phyloP scores from a whole-genome alignment of 2,329 filamentous ascomycete species.

The Arthrobotrys sinensis region DNA sequence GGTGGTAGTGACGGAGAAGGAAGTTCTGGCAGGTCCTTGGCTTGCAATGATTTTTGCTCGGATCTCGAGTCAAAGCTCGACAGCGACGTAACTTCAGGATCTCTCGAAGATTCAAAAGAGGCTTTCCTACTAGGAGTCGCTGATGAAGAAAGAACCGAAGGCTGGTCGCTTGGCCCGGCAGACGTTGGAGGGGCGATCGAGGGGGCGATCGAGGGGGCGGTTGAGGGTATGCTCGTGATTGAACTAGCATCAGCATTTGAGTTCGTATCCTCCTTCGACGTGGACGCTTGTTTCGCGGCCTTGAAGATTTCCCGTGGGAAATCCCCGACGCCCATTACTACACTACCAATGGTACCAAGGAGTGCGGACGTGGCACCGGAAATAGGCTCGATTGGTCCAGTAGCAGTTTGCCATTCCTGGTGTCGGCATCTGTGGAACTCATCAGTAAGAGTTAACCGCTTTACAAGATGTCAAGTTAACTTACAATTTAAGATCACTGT shows the following conservation, averaged over 20 bases:
- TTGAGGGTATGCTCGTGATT: slow-evolving; percentile 6
- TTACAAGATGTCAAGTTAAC: slow-evolving; percentile 63
- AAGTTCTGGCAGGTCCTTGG: slow-evolving; percentile 21
- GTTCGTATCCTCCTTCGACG: slow-evolving; percentile 62
- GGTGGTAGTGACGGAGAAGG: slow-evolving; percentile 1
- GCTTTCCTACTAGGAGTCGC: slow-evolving; percentile 35
- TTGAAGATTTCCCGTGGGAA: slow-evolving; percentile 73
- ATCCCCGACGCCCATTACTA: slow-evolving; percentile 87
- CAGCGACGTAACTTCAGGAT: slow-evolving; percentile 52
- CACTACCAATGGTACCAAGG: slow-evolving; percentile 83
- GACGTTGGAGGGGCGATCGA: slow-evolving; percentile 7
- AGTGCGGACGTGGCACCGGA: slow-evolving; percentile 83
- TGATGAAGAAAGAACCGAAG: slow-evolving; percentile 19
- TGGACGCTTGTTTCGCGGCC: slow-evolving; percentile 66
- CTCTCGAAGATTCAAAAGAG: slow-evolving; percentile 51
- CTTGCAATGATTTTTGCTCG: slow-evolving; percentile 19
- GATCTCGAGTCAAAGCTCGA: slow-evolving; percentile 46
- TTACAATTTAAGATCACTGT: slow-evolving; percentile 81
- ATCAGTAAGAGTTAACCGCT: slow-evolving; percentile 1
- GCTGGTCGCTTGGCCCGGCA: slow-evolving; percentile 12
- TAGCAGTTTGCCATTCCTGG: slow-evolving; percentile 81
- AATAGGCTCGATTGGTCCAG: slow-evolving; percentile 84
- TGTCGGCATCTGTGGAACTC: slow-evolving; percentile 53
- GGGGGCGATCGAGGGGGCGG: slow-evolving; percentile 12
- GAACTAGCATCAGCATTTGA: slow-evolving; percentile 39